Base-by-base conservation (phyloP, 352 stramenopile species). In the Globisporangium sylvaticum region DNA sequence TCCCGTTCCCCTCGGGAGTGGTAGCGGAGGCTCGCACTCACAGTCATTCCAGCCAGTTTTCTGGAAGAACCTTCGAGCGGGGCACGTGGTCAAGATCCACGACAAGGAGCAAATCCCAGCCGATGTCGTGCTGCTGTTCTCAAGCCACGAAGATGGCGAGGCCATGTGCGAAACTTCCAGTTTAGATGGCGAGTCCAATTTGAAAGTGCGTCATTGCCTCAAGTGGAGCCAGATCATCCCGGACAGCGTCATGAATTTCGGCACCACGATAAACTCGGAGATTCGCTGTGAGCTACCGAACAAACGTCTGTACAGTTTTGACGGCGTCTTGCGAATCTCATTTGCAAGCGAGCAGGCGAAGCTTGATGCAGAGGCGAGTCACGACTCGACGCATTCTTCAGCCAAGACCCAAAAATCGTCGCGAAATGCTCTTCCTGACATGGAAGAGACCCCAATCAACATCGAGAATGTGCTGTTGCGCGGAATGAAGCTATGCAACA, bases 31-130 rank as follows among this genome's bases (percentile, higher is more conserved):
- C 12, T 44, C 44, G 20, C 31, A 48, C 25, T 46, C 42, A 5
- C n/a, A 68, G n/a, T 69, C 66, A n/a, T 96, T 94, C 34, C 78
- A 93, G 31, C 55, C 86, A 0, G 80, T 94, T 1, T 82, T 78
- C 62, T 97, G 91, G 86, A 91, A 91, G 65, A 77, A 95, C 32
- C 64, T 98, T 14, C 81, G 84, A 0, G 89, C 97, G 0, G 95
- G 95, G 0, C 83, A 97, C 34, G 67, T 98, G 18, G 75, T 98
- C 12, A 89, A 93, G 31, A 78, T 98, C 18, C 64, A 86, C 48
- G 90, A 98, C 67, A 78, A 89, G 25, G 84, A 97, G 32, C 83
- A 94, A 42, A 85, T 98, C 12, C 95, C 96, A 6, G 95, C 95
- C 0, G 96, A 99, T 66, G 63, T 99, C 3, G 83, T 98, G 0